These are phyloP conservation scores for Dendrobium chrysotoxum DNA, from an alignment of 106 monocot genomes.

Conservation along the genomic window DNA sequence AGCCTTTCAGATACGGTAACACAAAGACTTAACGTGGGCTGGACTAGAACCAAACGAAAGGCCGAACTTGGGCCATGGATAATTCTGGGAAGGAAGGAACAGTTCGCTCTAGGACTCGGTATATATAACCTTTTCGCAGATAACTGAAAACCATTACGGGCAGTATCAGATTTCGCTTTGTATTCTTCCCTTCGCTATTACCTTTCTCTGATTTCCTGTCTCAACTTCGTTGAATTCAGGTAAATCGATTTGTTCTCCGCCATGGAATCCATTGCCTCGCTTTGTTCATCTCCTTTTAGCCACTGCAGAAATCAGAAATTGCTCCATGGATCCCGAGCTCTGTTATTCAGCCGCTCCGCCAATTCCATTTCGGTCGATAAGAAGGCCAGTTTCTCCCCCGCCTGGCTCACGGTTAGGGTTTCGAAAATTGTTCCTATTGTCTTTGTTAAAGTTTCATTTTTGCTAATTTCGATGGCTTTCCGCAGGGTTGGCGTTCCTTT, in stretches of 20 bases:
- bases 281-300: conserved; percentile 14
- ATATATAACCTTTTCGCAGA: too few species aligned
- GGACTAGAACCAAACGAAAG: too few species aligned
- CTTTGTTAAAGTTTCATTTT: not conserved
- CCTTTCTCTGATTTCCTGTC: not conserved
- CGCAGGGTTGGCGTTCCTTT: conserved; percentile 23
- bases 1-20: too few species aligned
- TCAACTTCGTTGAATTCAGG: not conserved
- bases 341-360: not conserved
- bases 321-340: conserved; percentile 8
- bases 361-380: conserved; percentile 2
- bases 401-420: conserved; percentile 11
- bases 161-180: not conserved
- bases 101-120: too few species aligned
- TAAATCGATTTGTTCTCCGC: not conserved
- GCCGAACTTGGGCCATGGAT: too few species aligned
- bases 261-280: conserved; percentile 30
- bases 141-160: too few species aligned
- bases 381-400: conserved; percentile 2
- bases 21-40: too few species aligned
- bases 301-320: conserved; percentile 7
- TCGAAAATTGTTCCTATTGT: not conserved
- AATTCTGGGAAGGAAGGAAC: too few species aligned
- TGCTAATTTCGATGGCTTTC: not conserved
- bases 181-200: not conserved